phyloP scores from a whole-genome alignment of 768 basidiomycete species.

The Boletus coccyginus region DNA sequence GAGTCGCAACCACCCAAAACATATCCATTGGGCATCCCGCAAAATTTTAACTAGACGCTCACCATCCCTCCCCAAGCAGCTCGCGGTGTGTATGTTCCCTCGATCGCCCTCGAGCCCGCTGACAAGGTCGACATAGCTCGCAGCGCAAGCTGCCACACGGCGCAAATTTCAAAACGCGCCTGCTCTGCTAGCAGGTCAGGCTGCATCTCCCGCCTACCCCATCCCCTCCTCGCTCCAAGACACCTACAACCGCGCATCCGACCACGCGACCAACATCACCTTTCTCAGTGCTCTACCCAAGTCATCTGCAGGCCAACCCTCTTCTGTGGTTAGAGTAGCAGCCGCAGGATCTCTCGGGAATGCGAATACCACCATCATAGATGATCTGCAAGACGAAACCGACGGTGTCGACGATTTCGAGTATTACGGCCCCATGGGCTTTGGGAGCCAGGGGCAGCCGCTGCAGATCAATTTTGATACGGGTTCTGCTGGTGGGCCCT shows the following conservation, averaged over 20 bases:
- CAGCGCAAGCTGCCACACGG: constrained; percentile 8
- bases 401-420: constrained; percentile 40
- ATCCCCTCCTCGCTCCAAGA: constrained; percentile 13
- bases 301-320: not conserved
- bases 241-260: constrained; percentile 20
- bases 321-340: not conserved
- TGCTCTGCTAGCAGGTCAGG: constrained; percentile 9
- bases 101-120: not conserved
- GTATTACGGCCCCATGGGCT: constrained; percentile 42
- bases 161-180: constrained; percentile 20
- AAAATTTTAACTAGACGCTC: not conserved
- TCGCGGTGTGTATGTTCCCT: constrained; percentile 6
- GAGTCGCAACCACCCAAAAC: not conserved
- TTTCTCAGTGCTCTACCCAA: not conserved
- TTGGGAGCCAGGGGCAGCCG: constrained; percentile 55
- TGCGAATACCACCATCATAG: constrained; percentile 1
- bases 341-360: not conserved
- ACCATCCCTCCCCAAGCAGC: not conserved
- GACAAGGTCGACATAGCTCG: constrained; percentile 10
- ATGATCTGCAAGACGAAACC: constrained; percentile 40
- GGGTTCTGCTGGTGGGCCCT: constrained; percentile 40
- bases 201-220: constrained; percentile 1
- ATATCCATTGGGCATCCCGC: not conserved
- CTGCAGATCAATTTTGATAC: constrained; percentile 66
- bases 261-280: constrained; percentile 12